These are phyloP conservation scores for Fusarium beomiforme DNA, from an alignment of 2,329 filamentous ascomycete genomes.

Conservation along the genomic window DNA sequence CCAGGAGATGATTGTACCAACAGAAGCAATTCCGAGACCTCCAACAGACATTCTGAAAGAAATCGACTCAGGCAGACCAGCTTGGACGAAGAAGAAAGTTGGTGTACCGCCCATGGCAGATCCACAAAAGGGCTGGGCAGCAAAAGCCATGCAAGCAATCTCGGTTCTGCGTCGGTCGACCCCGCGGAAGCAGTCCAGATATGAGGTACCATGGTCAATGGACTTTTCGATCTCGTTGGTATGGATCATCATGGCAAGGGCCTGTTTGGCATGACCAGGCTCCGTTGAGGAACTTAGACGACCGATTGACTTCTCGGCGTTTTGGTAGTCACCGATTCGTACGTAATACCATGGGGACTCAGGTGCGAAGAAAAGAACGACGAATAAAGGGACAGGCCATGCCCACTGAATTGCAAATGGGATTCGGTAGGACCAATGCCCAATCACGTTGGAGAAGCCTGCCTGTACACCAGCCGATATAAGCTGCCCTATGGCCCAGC, in stretches of 20 bases:
- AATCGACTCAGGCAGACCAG: constrained; percentile 45
- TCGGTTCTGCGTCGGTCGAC: constrained; percentile 57
- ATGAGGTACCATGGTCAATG: constrained; percentile 38
- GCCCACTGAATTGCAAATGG: constrained; percentile 53
- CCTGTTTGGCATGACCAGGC: constrained; percentile 51
- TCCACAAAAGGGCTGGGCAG: constrained; percentile 54
- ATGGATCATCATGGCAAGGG: constrained; percentile 68
- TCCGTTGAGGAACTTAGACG: constrained; percentile 49
- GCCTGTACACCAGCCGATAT: constrained; percentile 49
- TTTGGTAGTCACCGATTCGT: constrained; percentile 41
- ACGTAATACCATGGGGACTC: constrained; percentile 51
- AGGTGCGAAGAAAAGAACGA: constrained; percentile 44
- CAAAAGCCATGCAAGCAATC: constrained; percentile 54
- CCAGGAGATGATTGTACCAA: constrained; percentile 31
- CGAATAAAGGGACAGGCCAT: constrained; percentile 45
- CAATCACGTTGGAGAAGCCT: constrained; percentile 26
- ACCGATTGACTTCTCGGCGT: constrained; percentile 39
- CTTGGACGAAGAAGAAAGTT: constrained; percentile 60
- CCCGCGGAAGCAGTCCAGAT: constrained; percentile 60
- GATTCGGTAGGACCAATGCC: constrained; percentile 49
- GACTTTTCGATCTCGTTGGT: constrained; percentile 55
- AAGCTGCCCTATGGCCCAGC: constrained; percentile 55
- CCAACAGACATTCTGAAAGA: constrained; percentile 32
- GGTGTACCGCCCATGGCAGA: constrained; percentile 53
- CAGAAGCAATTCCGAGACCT: constrained; percentile 29